Percentiles rank a stretch among this genome's conserved stretches.
phyloP scores from a whole-genome alignment of 1,139 yeast genomes.

The Candida labiduridarum region DNA sequence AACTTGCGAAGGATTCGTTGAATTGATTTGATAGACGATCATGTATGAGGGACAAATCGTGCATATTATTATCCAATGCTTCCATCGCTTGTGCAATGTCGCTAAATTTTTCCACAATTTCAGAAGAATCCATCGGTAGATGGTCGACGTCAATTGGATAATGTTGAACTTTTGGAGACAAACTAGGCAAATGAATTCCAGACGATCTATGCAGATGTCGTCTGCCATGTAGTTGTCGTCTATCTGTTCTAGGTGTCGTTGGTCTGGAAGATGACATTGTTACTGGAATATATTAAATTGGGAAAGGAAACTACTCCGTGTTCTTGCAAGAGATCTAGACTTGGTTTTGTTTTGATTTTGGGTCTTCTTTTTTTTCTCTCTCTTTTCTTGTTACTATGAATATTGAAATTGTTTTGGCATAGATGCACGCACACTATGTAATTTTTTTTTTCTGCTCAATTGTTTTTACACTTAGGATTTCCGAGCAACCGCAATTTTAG shows the following conservation, averaged over 20 bases:
- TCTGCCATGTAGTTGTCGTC: constrained; percentile 15
- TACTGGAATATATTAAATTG: not conserved
- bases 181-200: constrained; percentile 40
- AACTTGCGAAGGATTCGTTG: constrained; percentile 65
- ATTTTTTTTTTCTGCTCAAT: no score
- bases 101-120: constrained; percentile 35
- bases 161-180: constrained; percentile 43
- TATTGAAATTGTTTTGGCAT: not conserved
- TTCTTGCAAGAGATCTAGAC: not conserved
- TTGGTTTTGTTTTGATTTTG: not conserved
- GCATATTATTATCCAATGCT: constrained; percentile 50
- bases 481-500: no score
- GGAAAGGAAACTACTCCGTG: not conserved
- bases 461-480: no score
- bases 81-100: constrained; percentile 56
- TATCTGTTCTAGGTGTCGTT: constrained; percentile 20
- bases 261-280: constrained; percentile 22
- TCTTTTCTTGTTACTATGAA: not conserved
- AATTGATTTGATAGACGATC: constrained; percentile 51
- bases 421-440: not conserved
- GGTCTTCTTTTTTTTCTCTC: not conserved
- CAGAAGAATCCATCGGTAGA: constrained; percentile 38
- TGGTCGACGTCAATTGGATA: constrained; percentile 44
- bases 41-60: constrained; percentile 50
- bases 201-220: constrained; percentile 44